Percentiles rank a stretch among this genome's conserved stretches.
phyloP scores from a whole-genome alignment of 352 stramenopile species.

The Hyaloperonospora brassicae region DNA sequence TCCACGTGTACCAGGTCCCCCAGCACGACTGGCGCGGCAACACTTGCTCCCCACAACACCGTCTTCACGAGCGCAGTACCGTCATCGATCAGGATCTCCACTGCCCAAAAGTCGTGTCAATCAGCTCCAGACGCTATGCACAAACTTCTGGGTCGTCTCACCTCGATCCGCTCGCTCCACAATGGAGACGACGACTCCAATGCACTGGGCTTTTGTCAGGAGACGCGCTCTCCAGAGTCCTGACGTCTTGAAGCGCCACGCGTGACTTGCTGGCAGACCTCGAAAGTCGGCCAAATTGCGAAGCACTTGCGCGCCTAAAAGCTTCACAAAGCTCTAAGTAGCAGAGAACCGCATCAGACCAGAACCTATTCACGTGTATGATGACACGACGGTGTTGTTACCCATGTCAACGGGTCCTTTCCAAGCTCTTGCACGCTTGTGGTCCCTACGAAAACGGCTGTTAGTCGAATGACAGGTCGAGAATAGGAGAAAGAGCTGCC shows the following conservation, averaged over 20 bases:
- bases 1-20: slow-evolving; percentile 68
- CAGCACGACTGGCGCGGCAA: slow-evolving; percentile 16
- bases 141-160: slow-evolving; percentile 16
- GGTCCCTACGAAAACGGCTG: too few relatives aligned
- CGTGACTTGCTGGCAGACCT: slow-evolving; percentile 47
- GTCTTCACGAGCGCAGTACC: slow-evolving; percentile 54
- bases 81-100: slow-evolving; percentile 69
- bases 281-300: slow-evolving; percentile 37
- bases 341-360: neutral
- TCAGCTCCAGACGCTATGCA: neutral
- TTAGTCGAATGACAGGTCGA: too few relatives aligned
- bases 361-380: neutral
- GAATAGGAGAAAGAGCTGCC: too few relatives aligned
- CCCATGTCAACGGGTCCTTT: slow-evolving; percentile 49
- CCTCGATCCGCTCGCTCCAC: slow-evolving; percentile 45
- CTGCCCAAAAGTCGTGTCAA: slow-evolving; percentile 18
- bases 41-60: slow-evolving; percentile 35
- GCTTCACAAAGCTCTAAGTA: slow-evolving; percentile 55
- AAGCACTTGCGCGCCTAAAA: slow-evolving; percentile 42
- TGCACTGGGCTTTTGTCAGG: slow-evolving; percentile 62
- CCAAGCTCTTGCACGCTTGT: slow-evolving; percentile 15
- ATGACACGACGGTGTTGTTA: slow-evolving; percentile 9
- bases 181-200: slow-evolving; percentile 53
- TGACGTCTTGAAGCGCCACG: slow-evolving; percentile 29
- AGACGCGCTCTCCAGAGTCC: slow-evolving; percentile 26